These are phyloP conservation scores for Boechera stricta DNA, from an alignment of 345 rosid species.

Conservation along the genomic window DNA sequence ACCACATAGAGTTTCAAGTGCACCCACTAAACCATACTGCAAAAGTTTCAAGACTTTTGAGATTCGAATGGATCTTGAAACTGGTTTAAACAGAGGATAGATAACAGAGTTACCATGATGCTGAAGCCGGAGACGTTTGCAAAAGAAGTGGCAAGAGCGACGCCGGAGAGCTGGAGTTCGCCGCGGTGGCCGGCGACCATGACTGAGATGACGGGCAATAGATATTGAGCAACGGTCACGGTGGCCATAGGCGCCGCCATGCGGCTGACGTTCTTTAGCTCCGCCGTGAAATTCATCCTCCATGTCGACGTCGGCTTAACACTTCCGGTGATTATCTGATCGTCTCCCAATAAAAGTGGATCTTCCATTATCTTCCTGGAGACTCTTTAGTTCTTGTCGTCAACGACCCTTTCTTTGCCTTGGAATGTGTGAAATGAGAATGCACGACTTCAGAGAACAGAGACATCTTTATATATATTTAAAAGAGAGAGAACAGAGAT, in stretches of 20 bases:
- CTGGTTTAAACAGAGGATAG: neutral
- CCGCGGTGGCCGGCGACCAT: neutral
- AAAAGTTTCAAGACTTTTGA: neutral
- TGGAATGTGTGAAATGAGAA: constrained; percentile 11
- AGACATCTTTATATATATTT: no score
- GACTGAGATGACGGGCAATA: neutral
- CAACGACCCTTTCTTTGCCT: neutral
- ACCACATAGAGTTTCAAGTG: constrained; percentile 44
- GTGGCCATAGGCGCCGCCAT: neutral
- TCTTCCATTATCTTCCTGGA: constrained; percentile 36
- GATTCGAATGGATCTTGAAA: neutral
- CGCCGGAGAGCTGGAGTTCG: neutral
- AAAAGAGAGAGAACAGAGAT: neutral
- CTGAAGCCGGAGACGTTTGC: neutral
- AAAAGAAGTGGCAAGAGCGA: neutral
- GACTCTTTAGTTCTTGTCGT: constrained; percentile 9
- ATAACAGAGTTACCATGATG: neutral
- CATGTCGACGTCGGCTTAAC: constrained; percentile 23
- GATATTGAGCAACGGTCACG: neutral
- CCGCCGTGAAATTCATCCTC: constrained; percentile 22
- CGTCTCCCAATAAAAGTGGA: constrained; percentile 19
- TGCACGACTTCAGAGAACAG: neutral
- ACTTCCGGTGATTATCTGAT: neutral
- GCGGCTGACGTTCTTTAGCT: neutral
- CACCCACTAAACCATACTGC: constrained; percentile 38